Evolutionary conservation across 805 yeast species (phyloP), one percentile per base, ranked within the genome.

Genomic region (Candida alai): DNA sequence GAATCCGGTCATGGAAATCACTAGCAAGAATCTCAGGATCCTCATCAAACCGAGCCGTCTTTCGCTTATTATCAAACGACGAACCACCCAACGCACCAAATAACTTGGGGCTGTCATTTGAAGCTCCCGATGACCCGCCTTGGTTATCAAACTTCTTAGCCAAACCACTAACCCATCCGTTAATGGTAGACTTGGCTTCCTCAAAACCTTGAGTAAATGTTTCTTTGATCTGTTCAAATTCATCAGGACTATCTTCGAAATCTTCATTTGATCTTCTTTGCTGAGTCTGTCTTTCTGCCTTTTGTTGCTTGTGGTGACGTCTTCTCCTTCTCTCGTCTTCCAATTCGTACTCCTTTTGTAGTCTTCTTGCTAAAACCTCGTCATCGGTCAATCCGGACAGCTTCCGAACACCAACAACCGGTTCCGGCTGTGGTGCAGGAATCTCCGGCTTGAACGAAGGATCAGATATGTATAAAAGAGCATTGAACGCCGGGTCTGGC

Each of bases 401-500:
- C 3, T 18, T 6, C n/a, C n/a, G n/a, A n/a, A n/a, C n/a, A n/a
- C n/a, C n/a, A n/a, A n/a, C n/a, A n/a, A n/a, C n/a, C 20, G 3
- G 28, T 26, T 6, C 37, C 11, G 43, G 38, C 9, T 19, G 39
- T 12, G 60, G 58, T 8, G 46, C 44, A 19, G 75, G 77, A 30
- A 74, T 65, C 41, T 72, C 75, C 10, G 80, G 77, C 41, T 70
- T 70, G 40, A 69, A 68, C 3, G 68, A 54, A 7, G 90, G 90
- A 58, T 89, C 96, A 12, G 85, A 79, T 35, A 86, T 61, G 46
- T 74, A 86, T 40, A 90, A 65, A 48, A 89, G 65, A 0, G 96
- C 97, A 56, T 82, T 84, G 65, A 90, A 90, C 1, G 96, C 95
- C 1, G 84, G 80, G 47, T 87, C 96, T 28, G 86, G 55, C 30